Evolutionary conservation across 1,284 basidiomycete species (phyloP).

Genomic region (Cutaneotrichosporon sp.): DNA sequence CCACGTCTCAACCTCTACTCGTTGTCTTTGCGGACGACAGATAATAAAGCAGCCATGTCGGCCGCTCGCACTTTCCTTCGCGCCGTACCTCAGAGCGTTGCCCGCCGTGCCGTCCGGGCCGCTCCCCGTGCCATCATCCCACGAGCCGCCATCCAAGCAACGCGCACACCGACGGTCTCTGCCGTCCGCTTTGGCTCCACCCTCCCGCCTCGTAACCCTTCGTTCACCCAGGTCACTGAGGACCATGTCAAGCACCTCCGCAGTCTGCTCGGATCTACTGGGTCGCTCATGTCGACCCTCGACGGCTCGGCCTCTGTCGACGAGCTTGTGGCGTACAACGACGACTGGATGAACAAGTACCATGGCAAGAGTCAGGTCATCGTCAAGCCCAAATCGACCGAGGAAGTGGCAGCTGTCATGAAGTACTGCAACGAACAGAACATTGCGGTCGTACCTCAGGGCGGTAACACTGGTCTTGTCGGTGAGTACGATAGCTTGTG

Average conservation of each 20-base stretch:
- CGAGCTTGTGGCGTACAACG: constrained; percentile 80
- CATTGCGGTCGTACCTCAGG: constrained; percentile 91
- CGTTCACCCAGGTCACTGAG: constrained; percentile 55
- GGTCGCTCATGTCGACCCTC: constrained; percentile 56
- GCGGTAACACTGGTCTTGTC: constrained; percentile 97
- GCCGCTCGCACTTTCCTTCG: constrained; percentile 26
- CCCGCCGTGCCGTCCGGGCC: constrained; percentile 9
- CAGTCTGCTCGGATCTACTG: constrained; percentile 53
- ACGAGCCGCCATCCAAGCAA: constrained; percentile 4
- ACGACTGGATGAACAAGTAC: constrained; percentile 98
- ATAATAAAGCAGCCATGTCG: constrained; percentile 19
- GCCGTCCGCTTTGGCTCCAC: constrained; percentile 40
- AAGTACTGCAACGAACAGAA: constrained; percentile 75
- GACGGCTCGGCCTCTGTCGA: constrained; percentile 54
- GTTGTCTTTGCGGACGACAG: neutral
- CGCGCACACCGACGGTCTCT: constrained; percentile 4
- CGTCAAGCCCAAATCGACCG: constrained; percentile 80
- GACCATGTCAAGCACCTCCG: constrained; percentile 56
- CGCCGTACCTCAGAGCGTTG: constrained; percentile 10
- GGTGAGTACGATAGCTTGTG: constrained; percentile 43
- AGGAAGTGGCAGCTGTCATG: constrained; percentile 84
- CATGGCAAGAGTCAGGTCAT: constrained; percentile 78
- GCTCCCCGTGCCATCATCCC: constrained; percentile 12
- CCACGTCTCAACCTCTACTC: neutral
- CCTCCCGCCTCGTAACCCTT: constrained; percentile 42